Evolutionary conservation across 2,329 filamentous ascomycete genomes (phyloP), one percentile per base, ranked within the genome.

Genomic region (Alternaria sp.): DNA sequence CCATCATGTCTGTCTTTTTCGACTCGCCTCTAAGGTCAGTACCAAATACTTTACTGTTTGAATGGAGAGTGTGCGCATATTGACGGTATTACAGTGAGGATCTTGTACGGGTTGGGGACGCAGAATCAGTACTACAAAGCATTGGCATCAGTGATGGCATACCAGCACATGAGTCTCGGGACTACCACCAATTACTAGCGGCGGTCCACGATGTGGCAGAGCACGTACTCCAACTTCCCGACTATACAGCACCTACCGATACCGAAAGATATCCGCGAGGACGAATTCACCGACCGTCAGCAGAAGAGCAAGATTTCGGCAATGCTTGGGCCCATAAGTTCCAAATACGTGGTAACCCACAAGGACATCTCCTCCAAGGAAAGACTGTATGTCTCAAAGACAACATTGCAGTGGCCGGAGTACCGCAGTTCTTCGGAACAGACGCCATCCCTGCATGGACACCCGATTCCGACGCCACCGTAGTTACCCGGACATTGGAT

Each of bases 351-450:
- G 82, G 76, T 65, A 55, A 70, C 47, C 30, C 66, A 3, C 60
- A 57, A 26, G 74, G 69, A 10, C 53, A 54, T 4, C 7, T 70
- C 4, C 28, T 74, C 5, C 65, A 46, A 25, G 83, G 82, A 0
- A 87, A 84, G 54, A 83, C 80, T 0, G 69, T 87, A 4, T 85
- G 84, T 61, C 64, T 88, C 14, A 88, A 88, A 68, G 86, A 88
- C 65, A 86, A 85, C 28, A 84, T 87, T 41, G 82, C 84, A 4
- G 85, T 88, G 1, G 85, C 85, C 2, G 84, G 82, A 0, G 84
- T 88, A 1, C 85, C 86, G 0, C 84, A 86, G 56, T 81, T 87
- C 58, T 82, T 84, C 45, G 85, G 86, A 0, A 87, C 82, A 45
- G 83, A 87, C 64, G 82, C 82, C 14, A 84, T 82, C 62, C 61